phyloP scores from a whole-genome alignment of 192 early-diverging fungal genomes.

The Backusella morwellensis region DNA sequence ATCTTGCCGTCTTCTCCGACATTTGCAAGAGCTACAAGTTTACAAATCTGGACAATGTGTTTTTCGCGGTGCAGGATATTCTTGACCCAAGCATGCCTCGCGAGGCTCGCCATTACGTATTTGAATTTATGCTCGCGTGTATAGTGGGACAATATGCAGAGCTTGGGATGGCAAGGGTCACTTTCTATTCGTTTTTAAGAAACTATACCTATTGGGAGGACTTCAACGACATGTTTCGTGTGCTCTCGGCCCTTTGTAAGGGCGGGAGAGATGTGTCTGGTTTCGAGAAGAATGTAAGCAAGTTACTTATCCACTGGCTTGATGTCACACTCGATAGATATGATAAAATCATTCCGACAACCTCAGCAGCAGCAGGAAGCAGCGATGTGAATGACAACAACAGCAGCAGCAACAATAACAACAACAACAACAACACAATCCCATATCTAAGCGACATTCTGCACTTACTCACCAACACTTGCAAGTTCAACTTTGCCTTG shows the following conservation, averaged over 20 bases:
- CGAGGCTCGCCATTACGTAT: conserved; percentile 49
- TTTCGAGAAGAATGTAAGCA: conserved; percentile 57
- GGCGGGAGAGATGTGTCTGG: conserved; percentile 56
- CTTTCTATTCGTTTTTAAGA: conserved; percentile 53
- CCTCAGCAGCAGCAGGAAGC: not conserved
- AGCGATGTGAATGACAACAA: not conserved
- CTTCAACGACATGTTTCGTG: conserved; percentile 48
- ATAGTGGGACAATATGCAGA: conserved; percentile 55
- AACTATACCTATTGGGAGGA: conserved; percentile 50
- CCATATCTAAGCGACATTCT: conserved; percentile 49
- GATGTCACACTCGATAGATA: conserved; percentile 42
- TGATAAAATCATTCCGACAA: not conserved
- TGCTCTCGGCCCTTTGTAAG: conserved; percentile 48
- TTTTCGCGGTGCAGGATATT: conserved; percentile 48
- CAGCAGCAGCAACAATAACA: not conserved
- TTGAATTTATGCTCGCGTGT: conserved; percentile 60
- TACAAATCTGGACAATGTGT: conserved; percentile 51
- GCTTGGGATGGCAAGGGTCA: conserved; percentile 51
- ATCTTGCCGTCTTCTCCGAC: conserved; percentile 44
- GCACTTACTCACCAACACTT: conserved; percentile 43
- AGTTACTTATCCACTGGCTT: conserved; percentile 50
- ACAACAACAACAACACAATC: conserved; percentile 10
- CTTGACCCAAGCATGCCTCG: conserved; percentile 40
- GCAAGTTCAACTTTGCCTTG: conserved; percentile 57
- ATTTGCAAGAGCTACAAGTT: conserved; percentile 52